phyloP scores from a whole-genome alignment of 179 eudicot species.

The Silene coronaria region DNA sequence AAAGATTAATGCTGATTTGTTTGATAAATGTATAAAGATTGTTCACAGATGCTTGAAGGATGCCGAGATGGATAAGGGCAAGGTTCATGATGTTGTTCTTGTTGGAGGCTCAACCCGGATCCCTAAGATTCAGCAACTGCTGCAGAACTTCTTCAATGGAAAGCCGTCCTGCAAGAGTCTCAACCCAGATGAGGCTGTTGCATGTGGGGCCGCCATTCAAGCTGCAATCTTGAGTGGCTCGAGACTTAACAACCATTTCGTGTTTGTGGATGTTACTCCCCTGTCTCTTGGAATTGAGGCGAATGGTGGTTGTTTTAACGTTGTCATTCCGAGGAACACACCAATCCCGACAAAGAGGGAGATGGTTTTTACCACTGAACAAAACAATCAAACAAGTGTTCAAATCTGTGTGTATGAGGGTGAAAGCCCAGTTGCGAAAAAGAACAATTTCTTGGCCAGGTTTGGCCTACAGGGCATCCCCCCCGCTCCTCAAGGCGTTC shows the following conservation, averaged over 20 bases:
- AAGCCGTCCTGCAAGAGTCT: constrained; percentile 16
- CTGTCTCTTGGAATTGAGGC: constrained; percentile 25
- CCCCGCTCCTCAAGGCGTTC: constrained; percentile 24
- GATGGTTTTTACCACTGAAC: neutral
- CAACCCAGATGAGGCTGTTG: constrained; percentile 30
- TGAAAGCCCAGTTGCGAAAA: constrained; percentile 7
- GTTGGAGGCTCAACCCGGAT: constrained; percentile 25
- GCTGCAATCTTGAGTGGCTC: constrained; percentile 17
- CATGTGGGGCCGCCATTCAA: constrained; percentile 24
- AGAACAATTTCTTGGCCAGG: constrained; percentile 22
- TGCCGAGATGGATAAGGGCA: constrained; percentile 13
- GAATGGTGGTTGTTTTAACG: neutral
- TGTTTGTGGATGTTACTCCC: constrained; percentile 33
- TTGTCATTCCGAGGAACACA: constrained; percentile 22
- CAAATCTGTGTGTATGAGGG: constrained; percentile 24
- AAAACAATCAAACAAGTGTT: constrained; percentile 12
- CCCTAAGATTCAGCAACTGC: constrained; percentile 21
- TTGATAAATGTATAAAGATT: neutral
- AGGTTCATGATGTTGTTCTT: constrained; percentile 21
- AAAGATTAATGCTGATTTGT: constrained; percentile 17
- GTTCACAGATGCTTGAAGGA: constrained; percentile 16
- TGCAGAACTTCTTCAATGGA: constrained; percentile 19
- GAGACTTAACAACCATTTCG: neutral
- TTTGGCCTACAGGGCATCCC: constrained; percentile 17
- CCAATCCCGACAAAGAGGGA: constrained; percentile 23